phyloP scores from a whole-genome alignment of 225 moss, liverwort and hornwort species.

The Physcomitrellopsis africana region DNA sequence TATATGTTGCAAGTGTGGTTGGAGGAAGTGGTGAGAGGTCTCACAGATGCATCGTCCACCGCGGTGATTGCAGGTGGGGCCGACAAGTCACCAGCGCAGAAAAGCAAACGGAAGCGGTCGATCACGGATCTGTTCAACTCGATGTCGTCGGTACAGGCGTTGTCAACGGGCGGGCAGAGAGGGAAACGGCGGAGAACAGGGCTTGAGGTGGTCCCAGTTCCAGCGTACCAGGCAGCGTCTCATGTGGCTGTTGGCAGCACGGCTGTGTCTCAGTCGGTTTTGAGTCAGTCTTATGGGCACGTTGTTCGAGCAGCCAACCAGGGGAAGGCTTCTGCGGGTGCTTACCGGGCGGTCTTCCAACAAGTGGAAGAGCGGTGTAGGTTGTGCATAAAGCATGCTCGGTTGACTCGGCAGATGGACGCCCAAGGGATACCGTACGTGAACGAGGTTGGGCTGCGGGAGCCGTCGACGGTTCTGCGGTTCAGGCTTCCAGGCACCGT shows the following conservation, averaged over 20 bases:
- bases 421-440: constrained; percentile 80
- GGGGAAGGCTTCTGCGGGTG: constrained; percentile 85
- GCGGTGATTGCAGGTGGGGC: constrained; percentile 45
- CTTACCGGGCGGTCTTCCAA: constrained; percentile 82
- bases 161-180: constrained; percentile 45
- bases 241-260: constrained; percentile 42
- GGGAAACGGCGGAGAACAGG: constrained; percentile 69
- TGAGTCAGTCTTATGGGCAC: constrained; percentile 65
- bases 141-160: constrained; percentile 72
- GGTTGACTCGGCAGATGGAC: constrained; percentile 88
- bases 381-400: constrained; percentile 93
- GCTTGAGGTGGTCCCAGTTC: constrained; percentile 55
- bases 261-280: constrained; percentile 49
- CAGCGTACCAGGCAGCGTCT: constrained; percentile 53
- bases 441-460: constrained; percentile 82
- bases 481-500: constrained; percentile 82
- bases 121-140: constrained; percentile 66
- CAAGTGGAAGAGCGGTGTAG: constrained; percentile 94
- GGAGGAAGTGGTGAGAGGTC: constrained; percentile 5
- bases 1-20: not conserved
- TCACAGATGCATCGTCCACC: constrained; percentile 7
- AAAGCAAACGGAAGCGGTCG: constrained; percentile 69
- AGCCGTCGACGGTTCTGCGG: constrained; percentile 71
- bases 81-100: constrained; percentile 48
- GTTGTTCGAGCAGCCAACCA: constrained; percentile 84